These are phyloP conservation scores for Scheffersomyces lignicola DNA, from an alignment of 1,139 yeast genomes.

Conservation along the genomic window DNA sequence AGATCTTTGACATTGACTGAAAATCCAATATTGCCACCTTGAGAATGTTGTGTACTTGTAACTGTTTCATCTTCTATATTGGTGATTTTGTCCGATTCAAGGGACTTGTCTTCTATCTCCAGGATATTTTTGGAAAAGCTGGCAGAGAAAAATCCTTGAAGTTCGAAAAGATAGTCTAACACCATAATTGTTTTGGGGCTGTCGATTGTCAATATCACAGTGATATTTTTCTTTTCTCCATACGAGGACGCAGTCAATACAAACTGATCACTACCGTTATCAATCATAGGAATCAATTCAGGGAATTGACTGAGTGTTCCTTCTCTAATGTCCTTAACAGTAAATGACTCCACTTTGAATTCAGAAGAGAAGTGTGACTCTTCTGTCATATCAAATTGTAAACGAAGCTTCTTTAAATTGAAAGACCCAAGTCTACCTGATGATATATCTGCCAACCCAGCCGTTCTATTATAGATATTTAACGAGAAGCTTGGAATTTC, in stretches of 20 bases:
- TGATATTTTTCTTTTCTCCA: slow-evolving; percentile 45
- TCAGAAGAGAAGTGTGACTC: slow-evolving; percentile 61
- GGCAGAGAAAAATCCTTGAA: slow-evolving; percentile 60
- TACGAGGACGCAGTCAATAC: slow-evolving; percentile 52
- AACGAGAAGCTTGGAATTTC: slow-evolving; percentile 64
- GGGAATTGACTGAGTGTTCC: slow-evolving; percentile 67
- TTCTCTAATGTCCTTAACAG: slow-evolving; percentile 71
- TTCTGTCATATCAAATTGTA: slow-evolving; percentile 50
- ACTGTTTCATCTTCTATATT: too few species aligned
- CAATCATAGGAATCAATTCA: slow-evolving; percentile 73
- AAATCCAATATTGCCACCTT: slow-evolving; percentile 51
- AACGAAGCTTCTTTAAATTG: slow-evolving; percentile 58
- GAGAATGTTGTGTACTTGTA: not conserved
- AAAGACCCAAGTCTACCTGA: slow-evolving; percentile 58
- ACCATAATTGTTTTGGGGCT: slow-evolving; percentile 83
- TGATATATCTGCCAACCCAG: slow-evolving; percentile 32
- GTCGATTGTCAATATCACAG: slow-evolving; percentile 65
- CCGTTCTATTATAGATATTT: slow-evolving; percentile 62
- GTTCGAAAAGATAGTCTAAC: slow-evolving; percentile 77
- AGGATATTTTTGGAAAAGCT: slow-evolving; percentile 32
- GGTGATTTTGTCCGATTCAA: slow-evolving; percentile 10
- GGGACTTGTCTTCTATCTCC: slow-evolving; percentile 16
- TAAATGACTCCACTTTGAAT: slow-evolving; percentile 68
- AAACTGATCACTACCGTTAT: slow-evolving; percentile 70
- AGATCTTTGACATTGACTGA: slow-evolving; percentile 76